Conservation (phyloP, 1,284 basidiomycete genomes). For the Cryptococcus neoformans region DNA sequence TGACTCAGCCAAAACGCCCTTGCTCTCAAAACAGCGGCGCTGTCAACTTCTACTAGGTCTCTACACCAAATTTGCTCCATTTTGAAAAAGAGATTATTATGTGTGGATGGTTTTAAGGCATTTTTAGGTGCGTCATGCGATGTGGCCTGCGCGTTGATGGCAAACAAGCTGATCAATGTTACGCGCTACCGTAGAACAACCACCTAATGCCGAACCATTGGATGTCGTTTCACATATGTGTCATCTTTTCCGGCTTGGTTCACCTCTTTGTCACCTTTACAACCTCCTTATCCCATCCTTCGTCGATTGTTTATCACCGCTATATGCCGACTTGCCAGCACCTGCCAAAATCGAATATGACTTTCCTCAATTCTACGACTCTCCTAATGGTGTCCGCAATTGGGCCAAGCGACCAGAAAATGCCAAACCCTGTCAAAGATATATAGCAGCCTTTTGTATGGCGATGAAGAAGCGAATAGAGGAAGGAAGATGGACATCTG, state of each 20-base stretch:
- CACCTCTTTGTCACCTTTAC: slow-evolving; percentile 91
- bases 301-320: slow-evolving; percentile 54
- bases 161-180: background rate
- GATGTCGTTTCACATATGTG: slow-evolving; percentile 80
- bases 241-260: slow-evolving; percentile 89
- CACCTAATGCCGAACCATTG: slow-evolving; percentile 43
- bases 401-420: slow-evolving; percentile 63
- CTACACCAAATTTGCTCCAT: slow-evolving; percentile 46
- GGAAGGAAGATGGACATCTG: slow-evolving; percentile 52
- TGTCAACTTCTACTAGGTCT: slow-evolving; percentile 42
- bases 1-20: slow-evolving; percentile 43
- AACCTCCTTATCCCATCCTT: slow-evolving; percentile 73
- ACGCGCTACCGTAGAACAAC: slow-evolving; percentile 32
- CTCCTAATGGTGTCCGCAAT: slow-evolving; percentile 66
- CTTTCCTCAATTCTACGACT: slow-evolving; percentile 58
- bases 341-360: slow-evolving; percentile 40
- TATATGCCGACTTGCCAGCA: slow-evolving; percentile 54
- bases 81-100: slow-evolving; percentile 38
- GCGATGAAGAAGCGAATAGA: slow-evolving; percentile 51
- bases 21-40: slow-evolving; percentile 47
- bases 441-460: slow-evolving; percentile 57
- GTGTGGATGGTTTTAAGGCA: slow-evolving; percentile 43
- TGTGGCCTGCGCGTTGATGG: background rate
- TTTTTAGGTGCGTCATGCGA: slow-evolving; percentile 39
- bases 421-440: slow-evolving; percentile 67